Percentiles rank a stretch among this genome's conserved stretches.
Evolutionary conservation across 2,329 filamentous ascomycete species (phyloP).

Genomic region (Ophiostoma ulmi): DNA sequence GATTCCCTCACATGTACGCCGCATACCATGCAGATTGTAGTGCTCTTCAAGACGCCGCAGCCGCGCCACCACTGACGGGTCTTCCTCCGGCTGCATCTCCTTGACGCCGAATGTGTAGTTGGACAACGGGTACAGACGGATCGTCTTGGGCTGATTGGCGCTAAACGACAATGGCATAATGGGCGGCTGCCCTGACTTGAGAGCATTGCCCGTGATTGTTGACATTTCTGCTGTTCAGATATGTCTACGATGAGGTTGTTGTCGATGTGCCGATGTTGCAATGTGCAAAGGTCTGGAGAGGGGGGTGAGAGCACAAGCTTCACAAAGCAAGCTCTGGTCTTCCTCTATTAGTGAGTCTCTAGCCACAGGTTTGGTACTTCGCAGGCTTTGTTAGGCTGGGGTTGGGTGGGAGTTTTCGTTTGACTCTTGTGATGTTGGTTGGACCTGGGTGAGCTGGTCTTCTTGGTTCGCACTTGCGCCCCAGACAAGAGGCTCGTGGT

Average conservation of each 20-base stretch:
- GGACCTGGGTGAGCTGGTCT: background rate
- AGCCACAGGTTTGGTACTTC: background rate
- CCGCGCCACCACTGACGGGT: conserved; percentile 88
- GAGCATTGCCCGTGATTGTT: conserved; percentile 68
- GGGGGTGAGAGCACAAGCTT: background rate
- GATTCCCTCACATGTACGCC: conserved; percentile 92
- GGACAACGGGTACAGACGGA: conserved; percentile 87
- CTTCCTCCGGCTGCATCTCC: conserved; percentile 95
- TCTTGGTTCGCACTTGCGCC: background rate
- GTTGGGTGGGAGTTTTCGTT: background rate
- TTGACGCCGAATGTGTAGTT: conserved; percentile 99
- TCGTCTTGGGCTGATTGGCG: conserved; percentile 79
- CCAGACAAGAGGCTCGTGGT: conserved; percentile 1
- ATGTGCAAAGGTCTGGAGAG: background rate
- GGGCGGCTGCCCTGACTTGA: conserved; percentile 74
- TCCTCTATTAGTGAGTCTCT: background rate
- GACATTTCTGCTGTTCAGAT: conserved; percentile 56
- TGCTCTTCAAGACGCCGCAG: conserved; percentile 94
- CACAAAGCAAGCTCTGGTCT: background rate
- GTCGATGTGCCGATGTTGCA: background rate
- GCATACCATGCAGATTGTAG: conserved; percentile 88
- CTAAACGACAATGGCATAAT: conserved; percentile 79
- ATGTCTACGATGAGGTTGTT: background rate
- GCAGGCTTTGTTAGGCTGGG: background rate
- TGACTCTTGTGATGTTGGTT: background rate